Conservation (phyloP, 2,329 filamentous ascomycete genomes). For the Aspergillus glaucus region DNA sequence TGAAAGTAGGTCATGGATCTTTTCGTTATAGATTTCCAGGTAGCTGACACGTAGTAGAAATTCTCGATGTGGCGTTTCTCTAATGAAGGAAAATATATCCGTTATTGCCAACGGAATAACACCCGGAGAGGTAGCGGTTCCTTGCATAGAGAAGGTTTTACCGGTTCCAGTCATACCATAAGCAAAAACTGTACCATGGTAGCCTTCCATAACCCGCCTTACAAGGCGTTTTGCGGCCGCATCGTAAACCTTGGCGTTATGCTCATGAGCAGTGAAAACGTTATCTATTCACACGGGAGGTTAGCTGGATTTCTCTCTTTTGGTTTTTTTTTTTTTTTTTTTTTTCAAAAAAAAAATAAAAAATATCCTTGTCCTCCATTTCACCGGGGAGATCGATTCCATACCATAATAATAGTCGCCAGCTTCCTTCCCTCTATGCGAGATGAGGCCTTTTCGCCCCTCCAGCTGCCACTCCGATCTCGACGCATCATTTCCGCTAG, state of each 20-base stretch:
- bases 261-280: constrained; percentile 88
- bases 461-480: constrained; percentile 86
- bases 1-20: constrained; percentile 86
- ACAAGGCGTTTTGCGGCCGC: constrained; percentile 89
- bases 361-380: not conserved
- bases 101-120: constrained; percentile 97
- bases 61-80: constrained; percentile 89
- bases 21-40: constrained; percentile 98
- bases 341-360: not conserved
- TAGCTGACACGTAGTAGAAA: constrained; percentile 96
- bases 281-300: constrained; percentile 62
- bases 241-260: constrained; percentile 93
- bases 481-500: constrained; percentile 52
- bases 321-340: not conserved
- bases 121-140: constrained; percentile 87
- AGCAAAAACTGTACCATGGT: constrained; percentile 95
- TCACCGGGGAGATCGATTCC: constrained; percentile 18
- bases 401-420: constrained; percentile 89
- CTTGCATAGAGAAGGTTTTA: constrained; percentile 99
- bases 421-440: constrained; percentile 80
- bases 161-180: constrained; percentile 99
- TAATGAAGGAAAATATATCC: constrained; percentile 98
- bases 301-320: not conserved
- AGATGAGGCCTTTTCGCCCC: constrained; percentile 70
- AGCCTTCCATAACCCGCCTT: constrained; percentile 96